These are phyloP conservation scores for Penicillium riverlandense DNA, from an alignment of 495 filamentous ascomycete genomes.

Conservation along the genomic window DNA sequence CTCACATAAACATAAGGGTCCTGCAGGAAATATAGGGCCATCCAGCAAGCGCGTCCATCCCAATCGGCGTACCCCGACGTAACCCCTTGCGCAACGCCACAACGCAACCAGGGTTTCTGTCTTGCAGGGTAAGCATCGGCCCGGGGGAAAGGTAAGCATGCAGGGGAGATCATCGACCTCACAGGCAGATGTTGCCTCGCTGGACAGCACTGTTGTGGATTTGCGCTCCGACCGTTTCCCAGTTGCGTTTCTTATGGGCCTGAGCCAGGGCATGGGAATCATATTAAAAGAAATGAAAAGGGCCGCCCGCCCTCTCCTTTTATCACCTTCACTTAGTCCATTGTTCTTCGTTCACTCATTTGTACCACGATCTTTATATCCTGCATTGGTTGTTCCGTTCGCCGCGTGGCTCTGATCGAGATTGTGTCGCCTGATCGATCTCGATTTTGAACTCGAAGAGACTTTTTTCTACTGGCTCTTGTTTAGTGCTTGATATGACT, in stretches of 20 bases:
- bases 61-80: neutral
- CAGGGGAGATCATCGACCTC: slow-evolving; percentile 5
- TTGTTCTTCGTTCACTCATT: slow-evolving; percentile 5
- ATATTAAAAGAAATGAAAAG: slow-evolving; percentile 2
- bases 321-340: neutral
- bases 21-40: too few species aligned
- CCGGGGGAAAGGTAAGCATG: slow-evolving; percentile 13
- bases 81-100: slow-evolving; percentile 15
- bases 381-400: neutral
- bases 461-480: too few species aligned
- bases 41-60: too few species aligned
- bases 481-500: slow-evolving; percentile 3
- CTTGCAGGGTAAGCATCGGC: slow-evolving; percentile 5
- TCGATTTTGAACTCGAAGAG: neutral
- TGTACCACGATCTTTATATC: neutral
- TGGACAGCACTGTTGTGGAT: slow-evolving; percentile 15
- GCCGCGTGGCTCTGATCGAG: neutral
- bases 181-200: neutral
- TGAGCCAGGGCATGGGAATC: neutral
- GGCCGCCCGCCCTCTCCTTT: neutral
- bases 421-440: neutral
- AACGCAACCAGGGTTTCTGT: slow-evolving; percentile 13
- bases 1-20: too few species aligned
- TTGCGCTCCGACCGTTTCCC: slow-evolving; percentile 8
- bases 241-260: slow-evolving; percentile 11